Conservation (phyloP, 768 basidiomycete species). For the Boletus sp. region DNA sequence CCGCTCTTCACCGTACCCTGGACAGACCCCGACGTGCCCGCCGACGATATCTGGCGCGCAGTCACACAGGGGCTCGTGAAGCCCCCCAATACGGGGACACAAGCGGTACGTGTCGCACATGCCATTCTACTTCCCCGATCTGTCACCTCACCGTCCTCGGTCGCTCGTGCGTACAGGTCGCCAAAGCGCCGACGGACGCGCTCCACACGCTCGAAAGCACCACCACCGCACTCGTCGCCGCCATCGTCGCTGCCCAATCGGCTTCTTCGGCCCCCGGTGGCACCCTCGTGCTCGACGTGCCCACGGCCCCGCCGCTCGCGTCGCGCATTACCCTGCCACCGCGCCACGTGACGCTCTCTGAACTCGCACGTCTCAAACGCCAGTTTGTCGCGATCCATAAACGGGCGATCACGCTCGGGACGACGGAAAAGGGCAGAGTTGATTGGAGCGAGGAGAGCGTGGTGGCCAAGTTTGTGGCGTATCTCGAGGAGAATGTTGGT, state of each 20-base stretch:
- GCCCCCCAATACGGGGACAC: constrained; percentile 84
- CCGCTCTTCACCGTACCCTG: constrained; percentile 86
- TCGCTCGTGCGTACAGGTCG: constrained; percentile 44
- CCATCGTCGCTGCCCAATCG: constrained; percentile 64
- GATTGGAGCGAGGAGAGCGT: constrained; percentile 77
- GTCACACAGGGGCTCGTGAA: constrained; percentile 78
- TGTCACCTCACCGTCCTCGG: too few species aligned
- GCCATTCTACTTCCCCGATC: background rate
- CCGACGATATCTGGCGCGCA: constrained; percentile 75
- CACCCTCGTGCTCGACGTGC: constrained; percentile 24
- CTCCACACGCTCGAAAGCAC: constrained; percentile 83
- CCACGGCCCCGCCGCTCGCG: constrained; percentile 39
- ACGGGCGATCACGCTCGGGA: constrained; percentile 82
- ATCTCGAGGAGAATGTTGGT: constrained; percentile 65
- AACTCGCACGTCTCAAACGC: constrained; percentile 85
- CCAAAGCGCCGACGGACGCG: constrained; percentile 85
- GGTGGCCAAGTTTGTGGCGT: constrained; percentile 64
- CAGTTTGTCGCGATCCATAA: constrained; percentile 91
- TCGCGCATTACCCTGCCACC: constrained; percentile 61
- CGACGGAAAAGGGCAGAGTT: constrained; percentile 71
- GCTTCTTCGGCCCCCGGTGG: constrained; percentile 50
- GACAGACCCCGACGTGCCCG: constrained; percentile 65
- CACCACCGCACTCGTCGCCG: constrained; percentile 64
- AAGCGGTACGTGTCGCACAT: constrained; percentile 48
- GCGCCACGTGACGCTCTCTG: constrained; percentile 75